Base-by-base conservation (phyloP, 805 yeast species). In the Wickerhamiella hasegawae region DNA sequence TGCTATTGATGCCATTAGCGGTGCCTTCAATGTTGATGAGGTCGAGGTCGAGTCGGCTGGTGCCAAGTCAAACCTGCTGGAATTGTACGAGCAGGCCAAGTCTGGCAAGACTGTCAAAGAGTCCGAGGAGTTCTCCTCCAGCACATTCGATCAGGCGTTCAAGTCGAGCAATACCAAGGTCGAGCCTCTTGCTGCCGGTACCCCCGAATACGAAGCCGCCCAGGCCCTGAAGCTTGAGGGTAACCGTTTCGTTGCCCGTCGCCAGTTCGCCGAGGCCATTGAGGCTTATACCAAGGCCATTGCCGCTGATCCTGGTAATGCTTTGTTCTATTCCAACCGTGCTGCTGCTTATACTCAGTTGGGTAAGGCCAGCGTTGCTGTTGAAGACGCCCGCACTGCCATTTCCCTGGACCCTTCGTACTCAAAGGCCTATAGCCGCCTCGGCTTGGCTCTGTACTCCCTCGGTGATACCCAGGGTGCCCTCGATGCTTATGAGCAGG, bases 391-490 rank as follows among this genome's bases (percentile, higher is more conserved):
- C 20, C 68, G 78, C 49, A 63, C 64, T 37, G 94, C 98, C 28
- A 74, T 83, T 38, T 68, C 70, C 41, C 62, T 75, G 35, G 84
- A 87, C 52, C 78, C 95, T 36, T 49, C 62, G 5, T 90, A 82
- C 49, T 74, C 94, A 22, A 85, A 87, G 63, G 95, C 94, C 9
- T 90, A 84, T 67, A 81, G 95, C 4, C 76, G 98, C 58, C 65
- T 90, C 46, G 98, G 97, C 3, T 72, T 85, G 47, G 97, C 98
- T 4, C 73, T 77, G 53, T 87, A 77, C 57, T 94, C 95, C n/a
- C 64, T 79, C 40, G 94, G 94, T n/a, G 87, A 85, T 53, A 75
- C 87, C 40, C 74, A 79, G 58, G 94, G 78, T 35, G 71, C 98
- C 10, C 65, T 84, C 64, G 78, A 83, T 32, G 96, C 97, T 20